Percentiles rank a stretch among this genome's conserved stretches.
Evolutionary conservation across 139 green algal genomes (phyloP).

Genomic region (Coccomyxa sp.): DNA sequence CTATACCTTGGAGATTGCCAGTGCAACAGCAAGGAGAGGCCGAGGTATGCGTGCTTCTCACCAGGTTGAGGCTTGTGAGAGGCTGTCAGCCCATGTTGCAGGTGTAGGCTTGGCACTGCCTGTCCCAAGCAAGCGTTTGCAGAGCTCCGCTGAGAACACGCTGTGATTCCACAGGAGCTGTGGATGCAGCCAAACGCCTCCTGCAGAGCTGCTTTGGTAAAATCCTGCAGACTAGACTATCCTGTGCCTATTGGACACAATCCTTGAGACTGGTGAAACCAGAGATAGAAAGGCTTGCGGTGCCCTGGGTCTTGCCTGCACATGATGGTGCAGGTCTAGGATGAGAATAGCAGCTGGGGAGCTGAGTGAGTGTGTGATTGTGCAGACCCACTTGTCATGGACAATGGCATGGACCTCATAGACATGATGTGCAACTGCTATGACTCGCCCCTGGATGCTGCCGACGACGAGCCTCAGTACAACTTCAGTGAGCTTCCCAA

Average conservation of each 20-base stretch:
- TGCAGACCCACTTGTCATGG: conserved; percentile 53
- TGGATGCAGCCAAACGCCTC: conserved; percentile 8
- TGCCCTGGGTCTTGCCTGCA: no score
- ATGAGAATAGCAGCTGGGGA: no score
- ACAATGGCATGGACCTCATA: conserved; percentile 59
- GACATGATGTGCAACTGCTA: conserved; percentile 63
- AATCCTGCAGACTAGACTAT: no score
- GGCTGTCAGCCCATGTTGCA: no score
- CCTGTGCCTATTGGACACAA: not conserved
- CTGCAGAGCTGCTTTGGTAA: conserved; percentile 11
- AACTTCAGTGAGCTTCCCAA: conserved; percentile 50
- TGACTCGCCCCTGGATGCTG: conserved; percentile 25
- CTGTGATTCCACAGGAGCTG: not conserved
- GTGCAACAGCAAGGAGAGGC: no score
- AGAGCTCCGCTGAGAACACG: not conserved
- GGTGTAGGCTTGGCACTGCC: not conserved
- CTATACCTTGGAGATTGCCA: not conserved
- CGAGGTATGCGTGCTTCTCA: no score
- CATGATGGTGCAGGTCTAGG: no score
- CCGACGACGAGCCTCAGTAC: conserved; percentile 20
- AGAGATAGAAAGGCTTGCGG: no score
- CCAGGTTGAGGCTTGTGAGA: no score
- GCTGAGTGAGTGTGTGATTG: no score
- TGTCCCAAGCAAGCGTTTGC: not conserved
- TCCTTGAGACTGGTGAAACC: no score